phyloP scores from a whole-genome alignment of 2,329 filamentous ascomycete genomes.

The Rasamsonia emersonii region DNA sequence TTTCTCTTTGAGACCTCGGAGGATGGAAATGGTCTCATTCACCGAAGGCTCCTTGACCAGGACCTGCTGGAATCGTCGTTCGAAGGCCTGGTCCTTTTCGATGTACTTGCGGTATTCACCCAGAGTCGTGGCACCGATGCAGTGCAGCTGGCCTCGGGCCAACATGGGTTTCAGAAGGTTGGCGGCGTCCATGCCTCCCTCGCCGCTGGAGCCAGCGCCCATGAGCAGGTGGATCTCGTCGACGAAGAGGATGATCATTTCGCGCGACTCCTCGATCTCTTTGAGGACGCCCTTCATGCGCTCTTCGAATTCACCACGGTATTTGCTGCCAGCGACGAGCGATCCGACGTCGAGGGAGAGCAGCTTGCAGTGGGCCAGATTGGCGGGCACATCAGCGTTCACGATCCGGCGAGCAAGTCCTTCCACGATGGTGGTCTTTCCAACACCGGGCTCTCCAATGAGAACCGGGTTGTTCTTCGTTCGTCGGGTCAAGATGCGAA shows the following conservation, averaged over 20 bases:
- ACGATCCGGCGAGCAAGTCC: constrained; percentile 91
- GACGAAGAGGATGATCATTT: constrained; percentile 96
- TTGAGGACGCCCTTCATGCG: constrained; percentile 98
- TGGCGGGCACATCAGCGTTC: constrained; percentile 92
- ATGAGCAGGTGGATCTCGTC: constrained; percentile 98
- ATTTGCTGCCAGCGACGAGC: constrained; percentile 94
- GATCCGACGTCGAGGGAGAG: constrained; percentile 93
- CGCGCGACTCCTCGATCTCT: constrained; percentile 88
- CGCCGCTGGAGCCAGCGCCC: constrained; percentile 88
- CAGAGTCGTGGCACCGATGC: constrained; percentile 92
- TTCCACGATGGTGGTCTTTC: constrained; percentile 97
- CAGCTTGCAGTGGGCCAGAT: constrained; percentile 85
- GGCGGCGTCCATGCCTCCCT: constrained; percentile 97
- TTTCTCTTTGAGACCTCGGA: constrained; percentile 95
- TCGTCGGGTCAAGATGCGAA: constrained; percentile 82
- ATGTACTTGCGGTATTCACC: constrained; percentile 98
- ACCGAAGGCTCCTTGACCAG: constrained; percentile 90
- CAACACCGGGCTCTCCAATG: constrained; percentile 95
- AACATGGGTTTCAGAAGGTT: constrained; percentile 98
- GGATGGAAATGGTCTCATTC: constrained; percentile 86
- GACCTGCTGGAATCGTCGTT: constrained; percentile 97
- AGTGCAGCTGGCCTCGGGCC: constrained; percentile 91
- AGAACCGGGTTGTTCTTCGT: constrained; percentile 99
- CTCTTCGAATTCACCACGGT: constrained; percentile 96
- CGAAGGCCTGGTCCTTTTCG: constrained; percentile 95